A percentile compares a stretch with the other conserved stretches of the same genome.
phyloP scores from a whole-genome alignment of 139 green algal species.

The Chlorella sorokiniana region DNA sequence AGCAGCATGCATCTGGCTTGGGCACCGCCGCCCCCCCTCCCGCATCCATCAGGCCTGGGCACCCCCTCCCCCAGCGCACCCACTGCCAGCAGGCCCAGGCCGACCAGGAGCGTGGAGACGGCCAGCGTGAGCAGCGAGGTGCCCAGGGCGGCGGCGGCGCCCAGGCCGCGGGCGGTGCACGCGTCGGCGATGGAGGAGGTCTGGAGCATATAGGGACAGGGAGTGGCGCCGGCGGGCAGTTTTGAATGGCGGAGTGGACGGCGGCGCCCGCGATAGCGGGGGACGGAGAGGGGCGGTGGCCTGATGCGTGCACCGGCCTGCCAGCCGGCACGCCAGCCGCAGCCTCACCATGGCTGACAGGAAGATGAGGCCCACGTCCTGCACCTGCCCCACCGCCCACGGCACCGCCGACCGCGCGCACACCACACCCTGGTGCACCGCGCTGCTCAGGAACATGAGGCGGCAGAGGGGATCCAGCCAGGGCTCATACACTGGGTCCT shows the following conservation, averaged over 20 bases:
- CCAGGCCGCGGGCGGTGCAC: not conserved
- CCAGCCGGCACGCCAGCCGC: too few species aligned
- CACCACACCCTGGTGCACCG: conserved; percentile 73
- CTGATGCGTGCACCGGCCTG: too few species aligned
- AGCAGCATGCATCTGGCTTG: too few species aligned
- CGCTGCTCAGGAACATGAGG: conserved; percentile 63
- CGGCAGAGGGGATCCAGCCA: conserved; percentile 28
- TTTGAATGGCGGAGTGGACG: too few species aligned
- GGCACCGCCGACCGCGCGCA: conserved; percentile 53
- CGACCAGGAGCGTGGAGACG: conserved; percentile 61
- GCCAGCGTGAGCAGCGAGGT: conserved; percentile 69
- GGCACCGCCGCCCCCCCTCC: too few species aligned
- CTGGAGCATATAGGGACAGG: too few species aligned
- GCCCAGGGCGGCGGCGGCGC: conserved; percentile 48
- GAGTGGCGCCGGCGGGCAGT: too few species aligned
- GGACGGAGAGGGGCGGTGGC: too few species aligned
- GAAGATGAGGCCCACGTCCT: conserved; percentile 75
- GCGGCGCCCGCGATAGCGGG: too few species aligned
- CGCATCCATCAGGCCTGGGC: not conserved
- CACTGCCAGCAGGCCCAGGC: conserved; percentile 39
- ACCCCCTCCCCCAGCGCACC: not conserved
- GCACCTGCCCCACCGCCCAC: conserved; percentile 73
- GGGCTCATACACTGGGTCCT: not conserved
- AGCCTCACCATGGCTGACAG: conserved; percentile 77
- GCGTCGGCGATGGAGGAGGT: conserved; percentile 58